phyloP scores from a whole-genome alignment of 2,329 filamentous ascomycete genomes.

The Aspergillus felis region DNA sequence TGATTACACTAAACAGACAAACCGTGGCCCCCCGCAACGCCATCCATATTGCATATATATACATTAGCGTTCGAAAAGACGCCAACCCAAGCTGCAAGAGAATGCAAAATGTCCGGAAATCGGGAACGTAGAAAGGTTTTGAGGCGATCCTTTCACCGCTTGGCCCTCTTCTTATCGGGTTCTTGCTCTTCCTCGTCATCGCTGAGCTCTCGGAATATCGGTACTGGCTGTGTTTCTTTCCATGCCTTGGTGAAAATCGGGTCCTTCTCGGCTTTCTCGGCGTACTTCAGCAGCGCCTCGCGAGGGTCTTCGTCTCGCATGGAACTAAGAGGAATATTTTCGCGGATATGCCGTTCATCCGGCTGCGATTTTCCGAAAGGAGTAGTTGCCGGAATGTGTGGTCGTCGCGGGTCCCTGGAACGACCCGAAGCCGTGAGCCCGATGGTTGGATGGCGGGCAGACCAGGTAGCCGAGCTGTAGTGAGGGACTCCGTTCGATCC shows the following conservation, averaged over 20 bases:
- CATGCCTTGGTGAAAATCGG: constrained; percentile 93
- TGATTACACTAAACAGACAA: background rate
- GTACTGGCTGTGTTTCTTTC: constrained; percentile 85
- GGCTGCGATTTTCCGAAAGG: constrained; percentile 89
- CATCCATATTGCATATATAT: background rate
- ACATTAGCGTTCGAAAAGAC: background rate
- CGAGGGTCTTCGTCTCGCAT: constrained; percentile 97
- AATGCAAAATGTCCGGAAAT: background rate
- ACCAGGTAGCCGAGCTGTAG: constrained; percentile 61
- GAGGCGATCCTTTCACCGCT: constrained; percentile 22
- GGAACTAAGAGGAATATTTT: constrained; percentile 81
- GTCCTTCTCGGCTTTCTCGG: constrained; percentile 86
- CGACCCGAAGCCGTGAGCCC: constrained; percentile 76
- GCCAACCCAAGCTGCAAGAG: background rate
- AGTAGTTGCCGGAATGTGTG: constrained; percentile 78
- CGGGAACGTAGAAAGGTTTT: background rate
- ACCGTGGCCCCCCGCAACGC: background rate
- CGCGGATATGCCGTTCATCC: constrained; percentile 81
- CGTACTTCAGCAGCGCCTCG: constrained; percentile 91
- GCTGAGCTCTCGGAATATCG: constrained; percentile 84
- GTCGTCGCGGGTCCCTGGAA: constrained; percentile 73
- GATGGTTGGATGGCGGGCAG: constrained; percentile 62
- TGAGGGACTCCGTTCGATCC: constrained; percentile 70
- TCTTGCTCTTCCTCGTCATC: constrained; percentile 73
- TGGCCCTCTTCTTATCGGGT: constrained; percentile 60